Evolutionary conservation across 164 flowering plant genomes (phyloP), one percentile per base, ranked within the genome.

Genomic region (Aristolochia contorta): DNA sequence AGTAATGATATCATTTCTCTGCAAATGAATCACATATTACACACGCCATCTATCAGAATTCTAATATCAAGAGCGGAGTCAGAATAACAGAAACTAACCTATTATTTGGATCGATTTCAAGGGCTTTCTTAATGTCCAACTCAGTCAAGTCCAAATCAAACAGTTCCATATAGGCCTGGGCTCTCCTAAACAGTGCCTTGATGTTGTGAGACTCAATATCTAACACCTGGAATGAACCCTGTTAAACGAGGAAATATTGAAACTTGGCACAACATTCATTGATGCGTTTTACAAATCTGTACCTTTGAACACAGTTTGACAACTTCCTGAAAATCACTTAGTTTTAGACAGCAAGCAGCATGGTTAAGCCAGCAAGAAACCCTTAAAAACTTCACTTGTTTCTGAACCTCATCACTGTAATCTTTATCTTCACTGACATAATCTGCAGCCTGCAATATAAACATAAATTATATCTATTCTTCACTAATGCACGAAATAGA

Each of bases 271-370:
- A 32, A 56, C 15, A 16, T 23, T 5, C 43, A 22, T 15, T 27
- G 27, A 32, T 18, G 8, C 32, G 8, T 30, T 55, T 33, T 61
- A 16, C 20, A 21, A 16, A 18, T 52, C 9, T 19, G 6, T 16
- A 62, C 95, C 95, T 85, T 79, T n/a, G 95, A 81, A 74, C 89
- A 83, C 57, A 84, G 61, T 59, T 65, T 65, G 57, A 80, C 76
- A 53, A 80, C 87, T 67, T 52, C 85, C 22, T 50, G 64, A 63
- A 69, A 85, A 22, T 85, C 72, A 55, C 79, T 77, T 37, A 80
- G 74, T 67, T 83, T 84, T 51, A 83, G 81, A 66, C 78, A 58
- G 70, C 89, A 83, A 25, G 91, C 95, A 47, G 91, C 89, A 73
- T 69, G 69, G 71, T 87, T 87, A 67, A 83, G 69, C 87, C 87